These are phyloP conservation scores for Fonsecaea nubica DNA, from an alignment of 2,329 filamentous ascomycete genomes.

Conservation along the genomic window DNA sequence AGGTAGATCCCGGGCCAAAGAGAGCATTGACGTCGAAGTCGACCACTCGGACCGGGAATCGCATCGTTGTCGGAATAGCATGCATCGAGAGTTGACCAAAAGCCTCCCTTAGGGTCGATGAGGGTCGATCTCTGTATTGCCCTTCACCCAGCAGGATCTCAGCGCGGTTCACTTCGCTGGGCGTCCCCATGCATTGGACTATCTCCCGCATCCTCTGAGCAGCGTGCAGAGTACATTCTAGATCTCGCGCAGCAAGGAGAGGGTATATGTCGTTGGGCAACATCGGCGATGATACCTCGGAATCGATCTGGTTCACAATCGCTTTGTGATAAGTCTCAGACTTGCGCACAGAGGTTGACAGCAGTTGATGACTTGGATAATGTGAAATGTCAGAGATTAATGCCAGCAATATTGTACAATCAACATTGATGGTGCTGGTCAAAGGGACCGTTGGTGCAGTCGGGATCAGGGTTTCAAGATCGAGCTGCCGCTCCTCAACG, in stretches of 20 bases:
- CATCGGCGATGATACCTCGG: conserved; percentile 67
- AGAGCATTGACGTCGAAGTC: conserved; percentile 51
- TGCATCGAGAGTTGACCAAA: conserved; percentile 45
- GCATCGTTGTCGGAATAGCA: conserved; percentile 59
- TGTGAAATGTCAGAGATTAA: conserved; percentile 77
- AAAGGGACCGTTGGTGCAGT: conserved; percentile 46
- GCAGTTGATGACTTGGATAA: conserved; percentile 44
- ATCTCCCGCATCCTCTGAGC: conserved; percentile 71
- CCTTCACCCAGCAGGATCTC: conserved; percentile 63
- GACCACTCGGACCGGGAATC: conserved; percentile 67
- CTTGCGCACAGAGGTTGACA: conserved; percentile 46
- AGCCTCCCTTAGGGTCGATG: conserved; percentile 57
- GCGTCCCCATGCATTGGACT: conserved; percentile 67
- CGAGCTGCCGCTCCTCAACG: conserved; percentile 1
- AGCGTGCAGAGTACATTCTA: conserved; percentile 72
- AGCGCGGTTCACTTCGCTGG: conserved; percentile 65
- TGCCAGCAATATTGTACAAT: conserved; percentile 72
- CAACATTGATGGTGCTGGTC: conserved; percentile 55
- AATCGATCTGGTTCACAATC: conserved; percentile 68
- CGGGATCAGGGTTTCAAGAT: conserved; percentile 28
- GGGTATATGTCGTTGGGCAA: conserved; percentile 68
- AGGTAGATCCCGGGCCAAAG: not conserved
- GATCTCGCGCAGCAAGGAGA: conserved; percentile 59
- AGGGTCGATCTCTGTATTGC: conserved; percentile 44
- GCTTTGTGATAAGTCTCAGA: conserved; percentile 64